These are phyloP conservation scores for Cystofilobasidium ferigula DNA, from an alignment of 768 basidiomycete species.

Conservation along the genomic window DNA sequence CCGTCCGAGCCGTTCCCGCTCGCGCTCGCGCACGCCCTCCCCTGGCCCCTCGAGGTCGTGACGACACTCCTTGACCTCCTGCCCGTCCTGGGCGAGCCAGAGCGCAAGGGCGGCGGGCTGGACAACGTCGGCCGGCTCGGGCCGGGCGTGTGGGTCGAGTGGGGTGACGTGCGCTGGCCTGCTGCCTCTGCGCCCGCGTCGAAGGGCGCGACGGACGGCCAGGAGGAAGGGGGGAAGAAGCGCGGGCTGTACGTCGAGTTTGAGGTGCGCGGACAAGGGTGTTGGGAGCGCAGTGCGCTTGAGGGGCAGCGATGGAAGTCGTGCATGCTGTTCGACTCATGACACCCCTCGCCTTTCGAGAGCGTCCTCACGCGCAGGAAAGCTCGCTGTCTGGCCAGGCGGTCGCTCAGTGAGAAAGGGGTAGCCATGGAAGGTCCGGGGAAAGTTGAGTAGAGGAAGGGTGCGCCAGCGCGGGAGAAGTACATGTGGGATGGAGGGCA, in stretches of 20 bases:
- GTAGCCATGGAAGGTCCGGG: too few species aligned
- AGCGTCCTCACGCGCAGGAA: neutral
- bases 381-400: neutral
- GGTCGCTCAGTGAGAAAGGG: too few species aligned
- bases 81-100: neutral
- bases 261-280: neutral
- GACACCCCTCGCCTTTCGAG: neutral
- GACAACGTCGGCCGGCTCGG: slow-evolving; percentile 8
- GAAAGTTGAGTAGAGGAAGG: too few species aligned
- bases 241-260: slow-evolving; percentile 2
- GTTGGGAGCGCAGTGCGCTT: neutral
- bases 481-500: too few species aligned
- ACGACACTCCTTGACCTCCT: slow-evolving; percentile 1
- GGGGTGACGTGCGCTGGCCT: neutral
- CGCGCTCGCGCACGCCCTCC: neutral
- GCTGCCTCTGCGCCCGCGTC: neutral
- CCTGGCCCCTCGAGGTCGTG: neutral
- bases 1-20: neutral
- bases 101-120: slow-evolving; percentile 5
- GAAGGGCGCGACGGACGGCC: neutral
- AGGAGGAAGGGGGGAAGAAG: neutral
- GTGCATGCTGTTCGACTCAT: neutral
- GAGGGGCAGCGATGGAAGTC: neutral
- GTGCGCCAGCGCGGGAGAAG: too few species aligned
- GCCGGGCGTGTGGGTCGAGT: slow-evolving; percentile 9